Base-by-base conservation (phyloP, 495 filamentous ascomycete species). In the Xylaria telfairii region DNA sequence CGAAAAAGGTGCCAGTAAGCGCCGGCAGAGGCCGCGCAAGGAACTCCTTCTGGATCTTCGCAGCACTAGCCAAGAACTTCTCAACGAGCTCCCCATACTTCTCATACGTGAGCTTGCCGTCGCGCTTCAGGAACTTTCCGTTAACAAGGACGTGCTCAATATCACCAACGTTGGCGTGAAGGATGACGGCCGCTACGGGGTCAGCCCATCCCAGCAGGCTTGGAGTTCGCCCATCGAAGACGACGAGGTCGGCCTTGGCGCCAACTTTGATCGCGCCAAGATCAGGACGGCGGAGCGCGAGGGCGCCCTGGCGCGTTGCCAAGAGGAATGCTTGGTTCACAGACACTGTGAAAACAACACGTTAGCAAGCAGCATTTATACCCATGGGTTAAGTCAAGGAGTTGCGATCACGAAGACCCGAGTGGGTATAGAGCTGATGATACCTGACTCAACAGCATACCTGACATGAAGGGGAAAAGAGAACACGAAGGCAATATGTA, bases 321-420 rank as follows among this genome's bases (percentile, higher is more conserved):
- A 87, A 74, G 19, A 86, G 69, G 75, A 87, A 87, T 2, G 84
- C 85, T 64, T 87, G 82, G 67, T 83, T 77, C 19, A 81, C 85
- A 28, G 76, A 78, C 80, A 87, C 68, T 70, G 10, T 24, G 10
- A 13, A 26, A 24, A 21, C 4, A 78, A 41, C 0, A 8, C n/a
- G 12, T 67, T 39, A 65, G 49, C 41, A 26, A 44, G 39, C 21
- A 10, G 78, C 73, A 28, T 30, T 63, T 44, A 46, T 49, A 49
- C 32, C 21, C n/a, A 26, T 65, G 8, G 2, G 42, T 46, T 12
- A 32, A 3, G 42, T 46, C 5, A 32, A 3, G 13, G 26, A n/a
- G 34, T 10, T 4, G 44, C 19, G 19, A 46, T 46, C 0, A 62
- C 6, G 24, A 24, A 62, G 37, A 21, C 12, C 30, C 53, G 30